These are phyloP conservation scores for Porodaedalea pini DNA, from an alignment of 1,284 basidiomycete species.

Conservation along the genomic window DNA sequence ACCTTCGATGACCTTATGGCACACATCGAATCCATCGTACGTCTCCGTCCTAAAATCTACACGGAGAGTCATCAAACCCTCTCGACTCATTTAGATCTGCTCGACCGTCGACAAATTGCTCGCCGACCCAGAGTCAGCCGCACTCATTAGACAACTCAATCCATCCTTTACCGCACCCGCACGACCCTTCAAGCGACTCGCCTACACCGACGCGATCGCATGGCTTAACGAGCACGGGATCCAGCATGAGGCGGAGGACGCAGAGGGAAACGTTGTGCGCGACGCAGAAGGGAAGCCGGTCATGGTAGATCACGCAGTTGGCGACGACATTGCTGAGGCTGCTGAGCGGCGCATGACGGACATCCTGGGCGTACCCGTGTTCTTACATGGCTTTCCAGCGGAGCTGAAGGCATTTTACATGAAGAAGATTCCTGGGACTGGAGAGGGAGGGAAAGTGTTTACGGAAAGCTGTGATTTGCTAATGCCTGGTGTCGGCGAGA, in stretches of 20 bases:
- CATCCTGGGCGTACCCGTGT: slow-evolving; percentile 88
- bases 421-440: slow-evolving; percentile 76
- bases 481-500: slow-evolving; percentile 98
- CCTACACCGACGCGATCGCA: slow-evolving; percentile 91
- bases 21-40: slow-evolving; percentile 86
- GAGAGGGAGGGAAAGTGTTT: slow-evolving; percentile 50
- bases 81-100: slow-evolving; percentile 62
- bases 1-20: slow-evolving; percentile 90
- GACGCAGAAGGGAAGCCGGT: slow-evolving; percentile 56
- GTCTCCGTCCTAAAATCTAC: slow-evolving; percentile 27
- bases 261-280: slow-evolving; percentile 61
- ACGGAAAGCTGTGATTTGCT: slow-evolving; percentile 97
- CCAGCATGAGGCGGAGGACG: slow-evolving; percentile 78
- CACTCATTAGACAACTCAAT: slow-evolving; percentile 89
- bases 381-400: slow-evolving; percentile 92
- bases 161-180: slow-evolving; percentile 81
- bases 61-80: slow-evolving; percentile 4
- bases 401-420: slow-evolving; percentile 98
- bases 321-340: slow-evolving; percentile 98
- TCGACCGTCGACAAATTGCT: slow-evolving; percentile 80
- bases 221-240: slow-evolving; percentile 96
- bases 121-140: slow-evolving; percentile 67
- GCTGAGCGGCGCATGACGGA: slow-evolving; percentile 99
- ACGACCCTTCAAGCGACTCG: slow-evolving; percentile 89
- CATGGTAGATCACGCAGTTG: slow-evolving; percentile 83